phyloP scores from a whole-genome alignment of 805 yeast species.

The Myxozyma lipomycoides region DNA sequence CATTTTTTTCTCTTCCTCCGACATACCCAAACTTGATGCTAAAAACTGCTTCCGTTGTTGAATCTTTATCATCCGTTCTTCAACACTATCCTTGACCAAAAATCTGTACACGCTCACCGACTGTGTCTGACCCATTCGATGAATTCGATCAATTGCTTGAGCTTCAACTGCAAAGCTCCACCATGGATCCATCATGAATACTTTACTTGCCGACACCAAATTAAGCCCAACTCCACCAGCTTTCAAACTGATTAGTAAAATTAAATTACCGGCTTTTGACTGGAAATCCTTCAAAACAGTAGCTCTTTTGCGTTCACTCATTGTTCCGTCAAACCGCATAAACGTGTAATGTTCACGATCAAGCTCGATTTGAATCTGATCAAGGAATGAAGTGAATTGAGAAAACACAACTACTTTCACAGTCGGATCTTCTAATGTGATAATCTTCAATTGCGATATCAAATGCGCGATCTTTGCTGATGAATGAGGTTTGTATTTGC shows the following conservation, averaged over 20 bases:
- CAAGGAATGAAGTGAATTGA: slow-evolving; percentile 80
- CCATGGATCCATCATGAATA: slow-evolving; percentile 94
- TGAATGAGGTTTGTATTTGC: slow-evolving; percentile 39
- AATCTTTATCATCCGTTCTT: slow-evolving; percentile 79
- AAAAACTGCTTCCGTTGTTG: slow-evolving; percentile 66
- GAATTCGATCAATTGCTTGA: slow-evolving; percentile 54
- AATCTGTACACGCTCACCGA: slow-evolving; percentile 74
- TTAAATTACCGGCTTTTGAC: slow-evolving; percentile 38
- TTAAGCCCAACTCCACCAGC: slow-evolving; percentile 96
- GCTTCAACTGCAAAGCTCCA: slow-evolving; percentile 72
- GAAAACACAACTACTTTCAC: slow-evolving; percentile 85
- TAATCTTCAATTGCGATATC: slow-evolving; percentile 51
- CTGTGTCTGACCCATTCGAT: slow-evolving; percentile 76
- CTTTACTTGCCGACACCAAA: slow-evolving; percentile 76
- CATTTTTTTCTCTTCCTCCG: slow-evolving; percentile 38
- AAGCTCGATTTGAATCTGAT: slow-evolving; percentile 64
- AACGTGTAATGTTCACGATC: slow-evolving; percentile 49
- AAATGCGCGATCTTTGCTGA: slow-evolving; percentile 75
- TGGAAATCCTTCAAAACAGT: slow-evolving; percentile 56
- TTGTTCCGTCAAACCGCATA: slow-evolving; percentile 77
- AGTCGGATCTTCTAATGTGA: slow-evolving; percentile 54
- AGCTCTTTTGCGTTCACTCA: slow-evolving; percentile 62
- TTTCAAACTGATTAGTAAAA: slow-evolving; percentile 70
- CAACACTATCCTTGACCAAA: slow-evolving; percentile 77
- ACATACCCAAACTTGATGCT: slow-evolving; percentile 36